Conservation (phyloP, 2,329 filamentous ascomycete genomes). For the Botrytis pseudocinerea region DNA sequence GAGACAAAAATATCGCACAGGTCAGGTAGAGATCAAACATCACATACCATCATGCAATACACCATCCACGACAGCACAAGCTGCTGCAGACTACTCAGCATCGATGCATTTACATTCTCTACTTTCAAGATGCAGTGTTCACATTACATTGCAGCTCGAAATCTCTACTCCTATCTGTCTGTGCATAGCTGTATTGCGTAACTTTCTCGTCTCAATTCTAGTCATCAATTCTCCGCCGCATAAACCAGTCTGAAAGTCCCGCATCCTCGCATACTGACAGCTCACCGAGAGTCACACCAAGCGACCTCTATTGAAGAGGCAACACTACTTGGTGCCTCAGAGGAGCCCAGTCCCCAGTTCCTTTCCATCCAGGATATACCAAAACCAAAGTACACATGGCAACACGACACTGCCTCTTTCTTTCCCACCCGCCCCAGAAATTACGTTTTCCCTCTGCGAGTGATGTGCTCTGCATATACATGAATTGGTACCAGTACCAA, state of each 20-base stretch:
- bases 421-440: conserved; percentile 13
- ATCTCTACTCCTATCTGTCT: background rate
- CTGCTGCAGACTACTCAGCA: conserved; percentile 1
- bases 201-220: conserved; percentile 21
- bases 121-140: background rate
- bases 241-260: conserved; percentile 1
- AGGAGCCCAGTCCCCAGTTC: background rate
- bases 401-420: conserved; percentile 16
- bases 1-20: conserved; percentile 14
- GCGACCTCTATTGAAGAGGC: conserved; percentile 1
- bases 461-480: conserved; percentile 17
- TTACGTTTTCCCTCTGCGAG: conserved; percentile 1
- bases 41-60: conserved; percentile 8
- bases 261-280: conserved; percentile 22
- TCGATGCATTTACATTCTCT: background rate
- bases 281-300: conserved; percentile 21
- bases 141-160: conserved; percentile 2
- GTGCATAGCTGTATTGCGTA: background rate
- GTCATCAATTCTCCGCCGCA: conserved; percentile 22
- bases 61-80: background rate
- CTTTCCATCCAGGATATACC: conserved; percentile 4
- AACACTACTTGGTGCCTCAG: background rate
- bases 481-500: conserved; percentile 18
- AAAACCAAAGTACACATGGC: conserved; percentile 13
- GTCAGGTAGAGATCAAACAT: conserved; percentile 21